These are phyloP conservation scores for Rhododendron simsii DNA, from an alignment of 148 eudicot genomes.

Conservation along the genomic window DNA sequence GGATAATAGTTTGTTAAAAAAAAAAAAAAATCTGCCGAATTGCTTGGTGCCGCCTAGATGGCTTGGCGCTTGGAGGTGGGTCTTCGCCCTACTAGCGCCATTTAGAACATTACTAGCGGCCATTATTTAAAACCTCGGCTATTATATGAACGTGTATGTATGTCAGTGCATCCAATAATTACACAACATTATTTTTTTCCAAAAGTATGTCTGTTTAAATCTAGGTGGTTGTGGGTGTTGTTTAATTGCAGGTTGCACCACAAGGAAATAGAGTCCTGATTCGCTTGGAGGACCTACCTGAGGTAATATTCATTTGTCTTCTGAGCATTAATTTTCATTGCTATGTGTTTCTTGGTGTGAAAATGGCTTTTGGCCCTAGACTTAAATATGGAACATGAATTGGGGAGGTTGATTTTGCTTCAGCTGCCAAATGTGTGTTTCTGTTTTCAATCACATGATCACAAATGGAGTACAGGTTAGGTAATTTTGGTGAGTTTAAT, in stretches of 20 bases:
- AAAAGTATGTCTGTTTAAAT: not conserved
- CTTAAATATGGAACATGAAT: not conserved
- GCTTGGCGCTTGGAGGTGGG: too few species aligned
- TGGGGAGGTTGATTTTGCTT: not conserved
- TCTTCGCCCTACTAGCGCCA: too few species aligned
- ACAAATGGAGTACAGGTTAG: not conserved
- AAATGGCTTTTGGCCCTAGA: not conserved
- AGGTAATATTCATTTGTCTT: slow-evolving; percentile 35
- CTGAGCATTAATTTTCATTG: not conserved
- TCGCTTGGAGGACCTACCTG: slow-evolving; percentile 77
- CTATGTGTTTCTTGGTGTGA: not conserved
- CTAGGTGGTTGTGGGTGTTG: not conserved
- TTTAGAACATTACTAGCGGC: too few species aligned
- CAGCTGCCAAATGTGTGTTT: not conserved
- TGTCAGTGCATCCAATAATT: not conserved
- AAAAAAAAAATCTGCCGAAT: too few species aligned
- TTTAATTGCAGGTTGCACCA: slow-evolving; percentile 63
- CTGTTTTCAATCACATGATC: not conserved
- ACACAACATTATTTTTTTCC: not conserved
- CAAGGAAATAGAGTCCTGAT: slow-evolving; percentile 84
- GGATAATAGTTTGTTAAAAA: too few species aligned
- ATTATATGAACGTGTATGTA: not conserved
- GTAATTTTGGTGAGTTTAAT: not conserved
- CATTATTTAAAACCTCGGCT: not conserved
- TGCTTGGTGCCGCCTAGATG: too few species aligned